Conservation (phyloP, 2,329 filamentous ascomycete genomes). For the Grosmannia penicillata region DNA sequence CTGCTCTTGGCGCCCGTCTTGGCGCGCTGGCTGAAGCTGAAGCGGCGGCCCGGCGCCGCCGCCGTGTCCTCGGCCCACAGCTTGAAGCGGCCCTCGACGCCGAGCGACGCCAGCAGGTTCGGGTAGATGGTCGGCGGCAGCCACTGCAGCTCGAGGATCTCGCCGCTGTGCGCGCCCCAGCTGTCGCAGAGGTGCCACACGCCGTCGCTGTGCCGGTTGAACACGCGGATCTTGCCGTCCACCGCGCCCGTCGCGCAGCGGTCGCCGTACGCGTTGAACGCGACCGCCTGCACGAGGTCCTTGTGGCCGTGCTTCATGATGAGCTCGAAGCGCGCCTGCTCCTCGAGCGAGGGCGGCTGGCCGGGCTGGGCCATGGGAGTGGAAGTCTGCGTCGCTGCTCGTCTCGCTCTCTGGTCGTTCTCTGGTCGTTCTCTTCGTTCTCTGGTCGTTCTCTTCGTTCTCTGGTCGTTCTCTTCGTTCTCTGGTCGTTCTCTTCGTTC, state of each 20-base stretch:
- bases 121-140: slow-evolving; percentile 78
- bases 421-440: no score
- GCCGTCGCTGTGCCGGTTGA: slow-evolving; percentile 66
- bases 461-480: no score
- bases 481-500: no score
- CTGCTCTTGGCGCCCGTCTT: slow-evolving; percentile 22
- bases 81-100: slow-evolving; percentile 78
- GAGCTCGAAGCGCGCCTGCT: slow-evolving; percentile 35
- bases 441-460: no score
- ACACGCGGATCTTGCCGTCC: slow-evolving; percentile 86
- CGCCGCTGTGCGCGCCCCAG: slow-evolving; percentile 80
- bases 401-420: no score
- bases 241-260: slow-evolving; percentile 83
- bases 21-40: no score
- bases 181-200: slow-evolving; percentile 71
- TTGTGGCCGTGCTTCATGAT: slow-evolving; percentile 62
- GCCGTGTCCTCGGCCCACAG: slow-evolving; percentile 86
- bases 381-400: neutral
- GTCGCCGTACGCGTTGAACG: slow-evolving; percentile 86
- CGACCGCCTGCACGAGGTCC: slow-evolving; percentile 69
- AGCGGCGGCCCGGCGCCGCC: slow-evolving; percentile 65
- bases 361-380: slow-evolving; percentile 12
- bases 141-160: slow-evolving; percentile 91
- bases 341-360: slow-evolving; percentile 21
- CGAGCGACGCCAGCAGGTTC: slow-evolving; percentile 73